Base-by-base conservation (phyloP, 768 basidiomycete genomes). In the Cystofilobasidium capitatum region DNA sequence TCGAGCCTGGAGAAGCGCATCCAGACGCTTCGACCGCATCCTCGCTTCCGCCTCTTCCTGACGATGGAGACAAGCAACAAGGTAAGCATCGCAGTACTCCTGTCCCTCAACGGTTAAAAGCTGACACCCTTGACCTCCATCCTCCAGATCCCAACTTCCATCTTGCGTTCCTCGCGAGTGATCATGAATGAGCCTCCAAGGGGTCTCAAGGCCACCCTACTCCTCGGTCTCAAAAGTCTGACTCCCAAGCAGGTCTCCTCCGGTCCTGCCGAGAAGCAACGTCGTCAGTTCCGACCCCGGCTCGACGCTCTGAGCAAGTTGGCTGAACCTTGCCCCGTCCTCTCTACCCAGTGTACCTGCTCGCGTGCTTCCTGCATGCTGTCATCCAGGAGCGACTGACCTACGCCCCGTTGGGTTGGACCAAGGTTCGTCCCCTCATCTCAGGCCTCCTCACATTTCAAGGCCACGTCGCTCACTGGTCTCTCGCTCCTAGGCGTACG, bases 121-220 rank as follows among this genome's bases (percentile, higher is more conserved):
- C 29, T 37, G 22, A 17, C 31, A 10, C 24, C 12, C 29, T 24
- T 55, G 10, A 13, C 35, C 12, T 17, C 1, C 26, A 54, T 57
- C 1, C 42, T 10, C 6, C 33, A 69, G 68, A 90, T 75, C 89
- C 89, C 31, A 83, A 87, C 35, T 92, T 99, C 66, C 91, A 92
- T 98, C 71, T 83, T 99, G 31, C 88, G 93, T 13, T 92, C 91
- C 77, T 97, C 93, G 35, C 87, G 92, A 57, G 85, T 98, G 72
- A 83, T 98, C 76, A 98, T 98, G 93, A 98, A 98, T 76, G 96
- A 99, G 75, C 93, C 96, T 58, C 89, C 92, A 54, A 93, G 93
- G 17, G 96, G 96, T 59, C 84, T 99, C 78, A 93, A 93, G 73
- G 96, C 96, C 55, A 98, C 96, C 75, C 81, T 99, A 10, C 81